A percentile compares a stretch with the other conserved stretches of the same genome.
phyloP scores from a whole-genome alignment of 352 stramenopile genomes.

The Phytophthora melonis region DNA sequence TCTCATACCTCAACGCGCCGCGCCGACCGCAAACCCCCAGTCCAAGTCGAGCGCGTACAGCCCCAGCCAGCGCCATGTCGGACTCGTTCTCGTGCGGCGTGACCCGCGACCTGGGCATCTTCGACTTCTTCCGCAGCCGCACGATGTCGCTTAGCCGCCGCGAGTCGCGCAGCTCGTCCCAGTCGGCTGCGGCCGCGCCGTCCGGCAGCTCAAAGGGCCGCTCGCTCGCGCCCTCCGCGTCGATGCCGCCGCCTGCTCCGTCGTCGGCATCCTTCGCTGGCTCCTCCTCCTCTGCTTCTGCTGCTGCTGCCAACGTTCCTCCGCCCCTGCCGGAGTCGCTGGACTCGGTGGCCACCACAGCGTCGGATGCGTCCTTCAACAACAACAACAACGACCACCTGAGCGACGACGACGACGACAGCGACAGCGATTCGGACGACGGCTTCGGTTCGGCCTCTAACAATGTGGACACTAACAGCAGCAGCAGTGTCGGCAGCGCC shows the following conservation, averaged over 20 bases:
- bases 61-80: conserved; percentile 26
- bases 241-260: conserved; percentile 35
- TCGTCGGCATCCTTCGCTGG: conserved; percentile 7
- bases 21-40: not conserved
- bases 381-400: conserved; percentile 40
- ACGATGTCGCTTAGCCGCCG: conserved; percentile 53
- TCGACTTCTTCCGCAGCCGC: conserved; percentile 82
- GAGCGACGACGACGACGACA: conserved; percentile 53
- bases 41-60: not conserved
- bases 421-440: conserved; percentile 48
- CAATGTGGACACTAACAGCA: conserved; percentile 15
- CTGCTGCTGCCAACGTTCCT: not conserved
- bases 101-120: conserved; percentile 57
- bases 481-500: conserved; percentile 29
- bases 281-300: not conserved
- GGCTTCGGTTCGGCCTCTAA: not conserved
- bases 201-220: conserved; percentile 21
- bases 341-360: conserved; percentile 50
- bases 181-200: not conserved
- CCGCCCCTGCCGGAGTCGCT: conserved; percentile 30
- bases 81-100: conserved; percentile 40
- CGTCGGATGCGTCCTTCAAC: conserved; percentile 44
- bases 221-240: conserved; percentile 30
- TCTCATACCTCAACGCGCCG: conserved; percentile 30
- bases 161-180: conserved; percentile 33